Conservation (phyloP, 129 eudicot species). For the Tagetes erecta region DNA sequence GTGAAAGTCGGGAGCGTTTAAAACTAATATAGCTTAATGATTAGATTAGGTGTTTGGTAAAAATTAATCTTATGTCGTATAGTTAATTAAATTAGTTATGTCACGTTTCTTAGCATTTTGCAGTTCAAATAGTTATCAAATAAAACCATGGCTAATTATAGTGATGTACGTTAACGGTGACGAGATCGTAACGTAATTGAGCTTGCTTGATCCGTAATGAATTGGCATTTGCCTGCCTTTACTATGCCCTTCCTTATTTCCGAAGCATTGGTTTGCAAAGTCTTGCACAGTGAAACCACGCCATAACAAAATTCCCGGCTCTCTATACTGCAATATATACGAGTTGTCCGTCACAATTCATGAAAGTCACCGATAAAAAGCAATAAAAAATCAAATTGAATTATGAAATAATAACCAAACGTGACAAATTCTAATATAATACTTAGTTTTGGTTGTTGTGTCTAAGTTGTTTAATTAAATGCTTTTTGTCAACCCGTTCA, state of each 20-base stretch:
- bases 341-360: not conserved
- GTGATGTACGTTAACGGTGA: conserved; percentile 67
- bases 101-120: too few relatives aligned
- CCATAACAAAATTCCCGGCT: conserved; percentile 83
- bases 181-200: conserved; percentile 62
- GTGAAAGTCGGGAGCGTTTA: too few relatives aligned
- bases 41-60: too few relatives aligned
- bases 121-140: not conserved
- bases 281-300: conserved; percentile 77
- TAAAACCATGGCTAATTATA: not conserved
- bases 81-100: not conserved
- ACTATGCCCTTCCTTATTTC: conserved; percentile 56
- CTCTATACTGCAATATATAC: conserved; percentile 58
- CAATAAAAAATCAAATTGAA: too few relatives aligned
- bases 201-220: conserved; percentile 72
- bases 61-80: too few relatives aligned
- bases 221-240: conserved; percentile 91
- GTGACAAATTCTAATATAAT: too few relatives aligned
- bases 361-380: too few relatives aligned
- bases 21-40: too few relatives aligned
- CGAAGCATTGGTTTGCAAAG: conserved; percentile 67
- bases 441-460: too few relatives aligned
- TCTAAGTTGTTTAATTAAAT: too few relatives aligned
- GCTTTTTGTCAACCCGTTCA: too few relatives aligned
- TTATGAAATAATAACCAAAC: too few relatives aligned